Percentiles rank a stretch among this genome's conserved stretches.
phyloP scores from a whole-genome alignment of 768 basidiomycete species.

The Tephrocybe sp. region DNA sequence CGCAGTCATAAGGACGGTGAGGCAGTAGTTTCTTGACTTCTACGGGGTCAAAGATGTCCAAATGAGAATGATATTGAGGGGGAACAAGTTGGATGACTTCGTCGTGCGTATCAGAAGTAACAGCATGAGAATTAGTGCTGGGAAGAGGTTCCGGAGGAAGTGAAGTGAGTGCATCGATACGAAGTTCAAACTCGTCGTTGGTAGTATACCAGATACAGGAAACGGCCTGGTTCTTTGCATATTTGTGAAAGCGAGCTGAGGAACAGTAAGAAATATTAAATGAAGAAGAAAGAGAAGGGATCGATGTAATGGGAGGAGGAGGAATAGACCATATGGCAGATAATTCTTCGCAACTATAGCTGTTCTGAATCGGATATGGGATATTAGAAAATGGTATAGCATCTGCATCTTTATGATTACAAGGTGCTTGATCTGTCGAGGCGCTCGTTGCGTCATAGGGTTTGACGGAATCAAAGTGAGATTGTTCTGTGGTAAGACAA shows the following conservation, averaged over 20 bases:
- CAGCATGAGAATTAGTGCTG: too few relatives aligned
- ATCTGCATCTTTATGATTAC: neutral
- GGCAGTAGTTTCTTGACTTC: neutral
- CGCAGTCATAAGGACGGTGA: neutral
- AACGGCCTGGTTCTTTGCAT: conserved; percentile 12
- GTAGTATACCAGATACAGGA: conserved; percentile 4
- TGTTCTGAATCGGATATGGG: conserved; percentile 3
- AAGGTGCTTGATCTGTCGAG: neutral
- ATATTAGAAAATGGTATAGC: conserved; percentile 2
- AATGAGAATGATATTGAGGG: neutral
- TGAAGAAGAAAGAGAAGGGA: too few relatives aligned
- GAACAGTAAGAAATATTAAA: conserved; percentile 14
- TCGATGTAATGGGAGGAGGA: neutral
- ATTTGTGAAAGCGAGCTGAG: conserved; percentile 7
- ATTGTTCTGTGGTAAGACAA: conserved; percentile 16
- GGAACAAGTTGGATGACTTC: neutral
- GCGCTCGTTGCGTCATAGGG: neutral
- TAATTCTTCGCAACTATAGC: conserved; percentile 12
- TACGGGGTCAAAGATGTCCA: neutral
- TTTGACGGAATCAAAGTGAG: conserved; percentile 5
- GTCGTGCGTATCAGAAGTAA: too few relatives aligned
- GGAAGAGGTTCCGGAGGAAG: neutral
- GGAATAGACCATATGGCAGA: conserved; percentile 7
- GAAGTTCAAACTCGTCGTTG: neutral
- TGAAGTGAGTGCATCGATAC: neutral